phyloP scores from a whole-genome alignment of 352 stramenopile genomes.

The Phytophthora pistaciae region DNA sequence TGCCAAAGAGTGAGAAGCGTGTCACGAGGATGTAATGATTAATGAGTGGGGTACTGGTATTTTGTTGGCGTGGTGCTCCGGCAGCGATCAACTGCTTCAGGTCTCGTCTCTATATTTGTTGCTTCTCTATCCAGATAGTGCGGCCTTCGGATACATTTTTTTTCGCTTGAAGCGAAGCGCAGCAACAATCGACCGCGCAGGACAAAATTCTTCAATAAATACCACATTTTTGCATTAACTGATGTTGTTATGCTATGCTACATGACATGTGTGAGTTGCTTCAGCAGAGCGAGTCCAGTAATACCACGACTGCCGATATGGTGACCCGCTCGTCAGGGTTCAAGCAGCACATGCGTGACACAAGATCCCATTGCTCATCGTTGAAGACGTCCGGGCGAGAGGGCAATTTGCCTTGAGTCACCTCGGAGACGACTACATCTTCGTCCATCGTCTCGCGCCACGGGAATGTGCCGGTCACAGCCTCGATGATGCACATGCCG shows the following conservation, averaged over 20 bases:
- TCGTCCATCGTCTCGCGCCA: conserved; percentile 37
- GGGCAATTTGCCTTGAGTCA: conserved; percentile 30
- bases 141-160: conserved; percentile 3
- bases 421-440: conserved; percentile 28
- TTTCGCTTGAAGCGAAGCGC: conserved; percentile 8
- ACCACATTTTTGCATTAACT: conserved; percentile 36
- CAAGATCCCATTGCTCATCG: conserved; percentile 38
- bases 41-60: conserved; percentile 41
- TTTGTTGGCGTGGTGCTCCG: conserved; percentile 37
- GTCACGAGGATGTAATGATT: conserved; percentile 36
- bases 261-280: neutral
- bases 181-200: conserved; percentile 2
- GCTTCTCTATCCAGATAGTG: conserved; percentile 22
- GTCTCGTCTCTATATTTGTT: conserved; percentile 32
- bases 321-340: conserved; percentile 31
- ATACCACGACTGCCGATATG: conserved; percentile 20
- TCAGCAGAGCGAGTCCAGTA: conserved; percentile 17
- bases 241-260: conserved; percentile 8
- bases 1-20: conserved; percentile 31
- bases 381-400: conserved; percentile 20
- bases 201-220: conserved; percentile 32
- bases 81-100: conserved; percentile 35
- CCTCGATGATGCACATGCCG: conserved; percentile 50
- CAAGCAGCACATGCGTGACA: conserved; percentile 35
- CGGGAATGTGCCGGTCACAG: conserved; percentile 37